Conservation (phyloP, 2,329 filamentous ascomycete genomes). For the Exutisphaerella laricina region DNA sequence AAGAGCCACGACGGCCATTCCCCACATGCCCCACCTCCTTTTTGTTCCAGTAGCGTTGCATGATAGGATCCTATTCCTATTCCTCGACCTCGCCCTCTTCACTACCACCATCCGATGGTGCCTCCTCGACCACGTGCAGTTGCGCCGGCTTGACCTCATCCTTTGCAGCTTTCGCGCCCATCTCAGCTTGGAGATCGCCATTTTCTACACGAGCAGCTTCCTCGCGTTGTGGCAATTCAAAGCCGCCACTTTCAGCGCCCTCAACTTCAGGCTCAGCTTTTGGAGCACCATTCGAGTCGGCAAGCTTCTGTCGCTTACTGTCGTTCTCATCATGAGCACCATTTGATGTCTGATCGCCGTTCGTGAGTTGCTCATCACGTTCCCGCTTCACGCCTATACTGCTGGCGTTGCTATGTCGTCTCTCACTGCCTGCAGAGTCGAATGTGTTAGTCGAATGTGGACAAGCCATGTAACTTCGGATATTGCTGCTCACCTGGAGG, state of each 20-base stretch:
- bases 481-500: conserved; percentile 19
- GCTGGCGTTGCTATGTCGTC: conserved; percentile 28
- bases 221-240: conserved; percentile 25
- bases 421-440: no score
- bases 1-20: no score
- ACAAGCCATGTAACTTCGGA: no score
- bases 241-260: conserved; percentile 7
- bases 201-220: conserved; percentile 26
- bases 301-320: conserved; percentile 20
- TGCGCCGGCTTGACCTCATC: conserved; percentile 6
- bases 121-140: conserved; percentile 8
- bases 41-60: not conserved
- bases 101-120: conserved; percentile 30
- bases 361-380: conserved; percentile 25
- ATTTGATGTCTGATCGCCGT: conserved; percentile 15
- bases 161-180: conserved; percentile 16
- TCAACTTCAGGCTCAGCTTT: conserved; percentile 10
- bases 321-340: conserved; percentile 22
- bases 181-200: conserved; percentile 25
- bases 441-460: no score
- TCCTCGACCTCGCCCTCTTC: conserved; percentile 47
- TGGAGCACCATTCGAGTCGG: conserved; percentile 8
- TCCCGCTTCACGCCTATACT: conserved; percentile 28
- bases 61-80: conserved; percentile 20
- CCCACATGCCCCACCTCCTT: not conserved